phyloP scores from a whole-genome alignment of 2,329 filamentous ascomycete species.

The Verticillium nonalfalfae region DNA sequence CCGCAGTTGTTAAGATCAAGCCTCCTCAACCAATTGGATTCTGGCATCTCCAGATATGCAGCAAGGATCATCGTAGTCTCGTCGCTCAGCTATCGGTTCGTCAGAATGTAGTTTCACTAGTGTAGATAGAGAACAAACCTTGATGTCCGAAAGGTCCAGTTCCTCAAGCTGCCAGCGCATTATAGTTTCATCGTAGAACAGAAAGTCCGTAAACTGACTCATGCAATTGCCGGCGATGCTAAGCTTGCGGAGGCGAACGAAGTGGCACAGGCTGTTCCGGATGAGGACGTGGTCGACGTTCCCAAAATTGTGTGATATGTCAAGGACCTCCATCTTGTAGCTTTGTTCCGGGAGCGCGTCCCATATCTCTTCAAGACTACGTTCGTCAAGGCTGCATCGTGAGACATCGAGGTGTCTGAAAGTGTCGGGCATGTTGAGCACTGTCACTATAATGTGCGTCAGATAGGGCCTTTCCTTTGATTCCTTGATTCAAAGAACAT shows the following conservation, averaged over 20 bases:
- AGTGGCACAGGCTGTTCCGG: slow-evolving; percentile 33
- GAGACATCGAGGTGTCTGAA: slow-evolving; percentile 44
- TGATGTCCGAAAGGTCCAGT: slow-evolving; percentile 47
- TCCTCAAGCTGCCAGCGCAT: slow-evolving; percentile 42
- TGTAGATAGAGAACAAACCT: slow-evolving; percentile 26
- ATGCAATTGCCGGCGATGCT: slow-evolving; percentile 46
- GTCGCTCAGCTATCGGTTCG: slow-evolving; percentile 34
- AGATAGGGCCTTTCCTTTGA: neutral
- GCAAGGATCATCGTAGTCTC: slow-evolving; percentile 40
- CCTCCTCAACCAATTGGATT: slow-evolving; percentile 32
- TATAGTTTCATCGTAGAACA: slow-evolving; percentile 39
- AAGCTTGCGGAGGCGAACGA: slow-evolving; percentile 37
- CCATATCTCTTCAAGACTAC: slow-evolving; percentile 40
- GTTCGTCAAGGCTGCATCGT: slow-evolving; percentile 43
- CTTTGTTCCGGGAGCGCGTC: slow-evolving; percentile 37
- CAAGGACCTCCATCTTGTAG: slow-evolving; percentile 37
- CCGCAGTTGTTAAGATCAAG: slow-evolving; percentile 46
- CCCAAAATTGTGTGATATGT: slow-evolving; percentile 47
- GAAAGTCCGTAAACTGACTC: slow-evolving; percentile 33
- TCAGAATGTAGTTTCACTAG: slow-evolving; percentile 9
- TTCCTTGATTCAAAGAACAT: slow-evolving; percentile 7
- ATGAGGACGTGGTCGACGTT: slow-evolving; percentile 41
- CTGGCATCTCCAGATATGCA: slow-evolving; percentile 33
- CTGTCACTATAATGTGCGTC: slow-evolving; percentile 14
- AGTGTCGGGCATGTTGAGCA: slow-evolving; percentile 17